phyloP scores from a whole-genome alignment of 805 yeast species.

The Saturnispora serradocipensis region DNA sequence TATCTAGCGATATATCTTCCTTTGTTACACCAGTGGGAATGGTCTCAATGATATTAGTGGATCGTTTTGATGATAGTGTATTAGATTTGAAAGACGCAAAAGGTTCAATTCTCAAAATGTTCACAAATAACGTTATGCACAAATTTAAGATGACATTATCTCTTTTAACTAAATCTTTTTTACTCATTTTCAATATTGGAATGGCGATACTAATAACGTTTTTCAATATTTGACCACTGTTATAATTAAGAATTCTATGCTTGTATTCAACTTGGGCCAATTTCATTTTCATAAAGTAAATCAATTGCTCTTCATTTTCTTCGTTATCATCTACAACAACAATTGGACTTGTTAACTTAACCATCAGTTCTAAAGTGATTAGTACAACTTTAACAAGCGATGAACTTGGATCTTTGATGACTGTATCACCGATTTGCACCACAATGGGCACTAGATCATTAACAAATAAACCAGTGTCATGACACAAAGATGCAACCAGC shows the following conservation, averaged over 20 bases:
- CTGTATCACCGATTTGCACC: slow-evolving; percentile 33
- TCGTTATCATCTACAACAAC: slow-evolving; percentile 44
- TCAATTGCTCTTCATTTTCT: slow-evolving; percentile 49
- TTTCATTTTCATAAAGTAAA: slow-evolving; percentile 49
- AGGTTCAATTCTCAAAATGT: slow-evolving; percentile 70
- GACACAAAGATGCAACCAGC: slow-evolving; percentile 84
- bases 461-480: slow-evolving; percentile 63
- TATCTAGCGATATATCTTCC: slow-evolving; percentile 61
- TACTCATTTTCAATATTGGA: slow-evolving; percentile 45
- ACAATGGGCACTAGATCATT: slow-evolving; percentile 71
- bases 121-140: slow-evolving; percentile 66
- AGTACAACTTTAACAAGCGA: neutral
- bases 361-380: slow-evolving; percentile 57
- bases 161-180: slow-evolving; percentile 50
- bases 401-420: neutral
- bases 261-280: slow-evolving; percentile 67
- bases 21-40: slow-evolving; percentile 48
- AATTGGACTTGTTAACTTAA: slow-evolving; percentile 80
- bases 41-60: slow-evolving; percentile 26
- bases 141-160: slow-evolving; percentile 68
- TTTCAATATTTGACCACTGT: slow-evolving; percentile 53
- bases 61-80: slow-evolving; percentile 8
- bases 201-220: slow-evolving; percentile 63
- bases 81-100: slow-evolving; percentile 32
- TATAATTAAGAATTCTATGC: slow-evolving; percentile 47